Evolutionary conservation across 129 eudicot genomes (phyloP), one percentile per base, ranked within the genome.

Genomic region (Sambucus nigra): DNA sequence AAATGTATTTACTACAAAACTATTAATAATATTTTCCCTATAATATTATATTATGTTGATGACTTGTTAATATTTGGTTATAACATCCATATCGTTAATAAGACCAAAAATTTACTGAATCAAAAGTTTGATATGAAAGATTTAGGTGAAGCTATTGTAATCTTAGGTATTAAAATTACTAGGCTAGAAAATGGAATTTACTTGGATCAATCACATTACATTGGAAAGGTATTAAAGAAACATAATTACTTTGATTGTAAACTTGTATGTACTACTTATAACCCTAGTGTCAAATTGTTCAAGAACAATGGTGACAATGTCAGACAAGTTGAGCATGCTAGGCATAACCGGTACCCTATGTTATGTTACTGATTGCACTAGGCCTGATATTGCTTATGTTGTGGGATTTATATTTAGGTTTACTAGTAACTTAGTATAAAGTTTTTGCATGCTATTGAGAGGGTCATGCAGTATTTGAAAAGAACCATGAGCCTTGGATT

Each of bases 51-150:
- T 3, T 54, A 29, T 31, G n/a, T 32, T 4, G 59, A 54, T 32
- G 27, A n/a, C 11, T 3, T 31, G n/a, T 16, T 54, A 0, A n/a
- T n/a, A 0, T 54, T 54, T 54, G 27, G 59, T 20, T 3, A 16
- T 54, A 15, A 28, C 16, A 26, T 52, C 6, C 5, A n/a, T 26
- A 4, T 27, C 5, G 25, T 52, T 13, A 15, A 52, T 1, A 7
- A 4, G 5, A 15, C 22, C 22, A 52, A 52, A 5, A 2, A 4
- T 3, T 25, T 27, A 21, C 39, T 27, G 2, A 52, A 15, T 15
- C 4, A 7, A 5, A 52, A 52, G 1, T 26, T 52, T 52, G 41
- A 51, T 9, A 51, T 51, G 33, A 51, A 51, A 51, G 33, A 51
- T 25, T 11, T 51, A 1, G 17, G 55, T 2, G 18, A 51, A 47